These are phyloP conservation scores for Podospora anserina DNA, from an alignment of 495 filamentous ascomycete species.

Conservation along the genomic window DNA sequence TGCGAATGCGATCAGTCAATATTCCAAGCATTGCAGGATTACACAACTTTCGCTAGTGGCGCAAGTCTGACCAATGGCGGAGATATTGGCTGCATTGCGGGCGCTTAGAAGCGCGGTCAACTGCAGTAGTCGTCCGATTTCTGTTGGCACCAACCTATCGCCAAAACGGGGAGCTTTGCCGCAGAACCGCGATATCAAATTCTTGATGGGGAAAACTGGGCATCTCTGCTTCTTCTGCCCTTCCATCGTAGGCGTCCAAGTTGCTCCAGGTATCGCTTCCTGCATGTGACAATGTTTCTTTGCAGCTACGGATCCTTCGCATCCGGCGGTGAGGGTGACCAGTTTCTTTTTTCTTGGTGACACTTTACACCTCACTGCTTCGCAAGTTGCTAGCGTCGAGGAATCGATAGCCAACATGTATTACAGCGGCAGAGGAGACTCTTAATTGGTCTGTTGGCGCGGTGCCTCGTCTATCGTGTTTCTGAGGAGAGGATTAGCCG, in stretches of 20 bases:
- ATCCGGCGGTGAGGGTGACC: neutral
- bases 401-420: neutral
- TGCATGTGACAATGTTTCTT: neutral
- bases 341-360: neutral
- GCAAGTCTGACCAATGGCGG: constrained; percentile 27
- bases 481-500: neutral
- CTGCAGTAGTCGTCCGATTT: constrained; percentile 19
- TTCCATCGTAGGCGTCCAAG: too few relatives aligned
- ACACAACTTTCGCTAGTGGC: constrained; percentile 21
- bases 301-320: neutral
- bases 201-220: neutral
- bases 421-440: neutral
- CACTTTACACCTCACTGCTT: neutral
- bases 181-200: constrained; percentile 2
- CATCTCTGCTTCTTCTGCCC: neutral
- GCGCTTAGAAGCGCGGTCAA: constrained; percentile 36
- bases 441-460: neutral
- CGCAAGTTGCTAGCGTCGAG: neutral
- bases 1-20: constrained; percentile 19
- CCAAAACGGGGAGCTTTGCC: constrained; percentile 7
- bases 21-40: constrained; percentile 22
- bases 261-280: neutral
- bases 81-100: constrained; percentile 2
- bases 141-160: neutral
- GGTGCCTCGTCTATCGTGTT: neutral